Evolutionary conservation across 1,284 basidiomycete species (phyloP).

Genomic region (Ganoderma meredithae): DNA sequence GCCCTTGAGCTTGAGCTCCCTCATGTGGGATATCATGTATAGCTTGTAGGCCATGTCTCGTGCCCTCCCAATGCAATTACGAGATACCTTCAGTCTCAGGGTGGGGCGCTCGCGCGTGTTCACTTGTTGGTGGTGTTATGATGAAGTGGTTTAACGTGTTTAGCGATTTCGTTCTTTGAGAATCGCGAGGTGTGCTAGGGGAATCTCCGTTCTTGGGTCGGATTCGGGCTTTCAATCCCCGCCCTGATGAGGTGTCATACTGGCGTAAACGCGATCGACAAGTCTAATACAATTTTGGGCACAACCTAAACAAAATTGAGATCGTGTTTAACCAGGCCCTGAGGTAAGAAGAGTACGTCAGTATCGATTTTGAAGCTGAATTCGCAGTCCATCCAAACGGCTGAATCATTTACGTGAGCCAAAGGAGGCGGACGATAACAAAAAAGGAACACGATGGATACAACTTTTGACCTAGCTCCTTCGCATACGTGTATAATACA

Average conservation of each 20-base stretch:
- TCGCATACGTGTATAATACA: neutral
- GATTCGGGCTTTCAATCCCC: no score
- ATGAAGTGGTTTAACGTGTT: no score
- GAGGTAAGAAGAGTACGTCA: no score
- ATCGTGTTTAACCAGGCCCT: no score
- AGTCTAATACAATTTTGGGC: no score
- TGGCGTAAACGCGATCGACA: no score
- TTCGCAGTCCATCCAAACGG: neutral
- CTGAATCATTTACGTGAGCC: neutral
- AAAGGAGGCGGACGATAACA: neutral
- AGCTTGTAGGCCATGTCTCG: conserved; percentile 18
- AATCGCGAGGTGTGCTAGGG: no score
- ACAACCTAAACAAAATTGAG: no score
- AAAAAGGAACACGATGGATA: neutral
- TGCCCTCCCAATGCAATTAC: conserved; percentile 2
- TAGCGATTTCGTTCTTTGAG: no score
- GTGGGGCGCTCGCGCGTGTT: neutral
- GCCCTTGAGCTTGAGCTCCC: conserved; percentile 14
- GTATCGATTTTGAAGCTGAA: neutral
- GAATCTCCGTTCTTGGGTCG: no score
- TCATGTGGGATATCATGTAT: conserved; percentile 18
- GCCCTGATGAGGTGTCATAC: no score
- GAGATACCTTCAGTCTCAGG: neutral
- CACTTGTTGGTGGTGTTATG: no score
- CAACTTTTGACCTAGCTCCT: neutral